Evolutionary conservation across 73 alveolate genomes (phyloP).

Genomic region (Durusdinium trenchii): DNA sequence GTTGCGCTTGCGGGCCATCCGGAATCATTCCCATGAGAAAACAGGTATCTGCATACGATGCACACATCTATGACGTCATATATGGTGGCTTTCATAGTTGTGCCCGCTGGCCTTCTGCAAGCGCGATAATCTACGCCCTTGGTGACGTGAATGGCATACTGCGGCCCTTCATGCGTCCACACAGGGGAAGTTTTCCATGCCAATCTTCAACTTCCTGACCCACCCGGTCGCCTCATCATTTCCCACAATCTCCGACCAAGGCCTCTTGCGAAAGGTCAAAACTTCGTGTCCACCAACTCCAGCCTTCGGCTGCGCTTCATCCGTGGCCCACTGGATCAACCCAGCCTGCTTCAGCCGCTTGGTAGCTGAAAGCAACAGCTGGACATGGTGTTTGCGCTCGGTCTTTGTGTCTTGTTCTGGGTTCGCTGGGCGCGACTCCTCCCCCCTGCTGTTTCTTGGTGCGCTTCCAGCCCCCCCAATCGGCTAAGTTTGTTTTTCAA

Average conservation of each 20-base stretch:
- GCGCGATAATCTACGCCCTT: no score
- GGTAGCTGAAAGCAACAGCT: neutral
- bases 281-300: neutral
- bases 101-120: no score
- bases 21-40: no score
- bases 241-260: neutral
- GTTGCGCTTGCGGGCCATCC: no score
- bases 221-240: neutral
- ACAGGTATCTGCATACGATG: no score
- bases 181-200: neutral
- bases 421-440: neutral
- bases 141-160: no score
- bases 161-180: no score
- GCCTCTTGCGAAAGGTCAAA: neutral
- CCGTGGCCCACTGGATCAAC: neutral
- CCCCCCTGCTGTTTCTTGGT: neutral
- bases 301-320: neutral
- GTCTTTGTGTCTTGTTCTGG: neutral
- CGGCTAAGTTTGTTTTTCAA: neutral
- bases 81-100: no score
- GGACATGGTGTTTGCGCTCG: neutral
- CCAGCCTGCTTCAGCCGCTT: neutral
- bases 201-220: neutral
- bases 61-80: no score
- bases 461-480: neutral